Base-by-base conservation (phyloP, 805 yeast species). In the Candida insectorum region DNA sequence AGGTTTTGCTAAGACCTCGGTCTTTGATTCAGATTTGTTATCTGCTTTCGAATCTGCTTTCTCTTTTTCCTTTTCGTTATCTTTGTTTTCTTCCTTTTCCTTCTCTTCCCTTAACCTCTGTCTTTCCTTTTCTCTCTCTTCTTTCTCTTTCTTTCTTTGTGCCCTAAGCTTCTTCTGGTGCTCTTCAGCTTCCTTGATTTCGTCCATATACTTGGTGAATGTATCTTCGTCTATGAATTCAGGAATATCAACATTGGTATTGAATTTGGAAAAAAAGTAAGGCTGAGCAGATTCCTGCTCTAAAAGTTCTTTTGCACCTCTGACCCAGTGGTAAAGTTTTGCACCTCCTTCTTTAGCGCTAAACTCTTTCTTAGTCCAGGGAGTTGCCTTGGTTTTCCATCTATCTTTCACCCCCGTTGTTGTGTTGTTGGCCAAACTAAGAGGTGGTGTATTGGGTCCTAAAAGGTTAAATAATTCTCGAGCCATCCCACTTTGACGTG, bases 401-500 rank as follows among this genome's bases (percentile, higher is more conserved):
- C 77, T 73, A 39, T 80, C 85, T 43, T 81, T 82, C 51, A 79
- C 79, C 42, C 77, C 40, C 73, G 73, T n/a, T 71, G 73, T 6
- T 24, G 46, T 37, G 4, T 50, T 25, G 15, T 45, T 44, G 3
- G 51, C 30, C n/a, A 67, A 36, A 36, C 43, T 57, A n/a, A 65
- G 75, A 0, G 97, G 89, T 1, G 98, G 96, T 2, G 95, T 79
- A 56, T 87, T 87, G 24, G 93, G 89, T 4, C 99, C 98, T 25
- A 93, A 65, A 33, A 94, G 69, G 44, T 83, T 84, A 58, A 83
- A 89, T 34, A 93, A 65, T 55, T 93, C 98, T 46, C 97, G 73
- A 42, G 85, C 89, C 77, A 91, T 83, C 16, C 95, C 95, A 2
- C 79, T 65, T 28, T 69, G 65, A 30, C 62, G 49, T 4, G 47